phyloP scores from a whole-genome alignment of 2,329 filamentous ascomycete species.

The Trichophyton mentagrophytes region DNA sequence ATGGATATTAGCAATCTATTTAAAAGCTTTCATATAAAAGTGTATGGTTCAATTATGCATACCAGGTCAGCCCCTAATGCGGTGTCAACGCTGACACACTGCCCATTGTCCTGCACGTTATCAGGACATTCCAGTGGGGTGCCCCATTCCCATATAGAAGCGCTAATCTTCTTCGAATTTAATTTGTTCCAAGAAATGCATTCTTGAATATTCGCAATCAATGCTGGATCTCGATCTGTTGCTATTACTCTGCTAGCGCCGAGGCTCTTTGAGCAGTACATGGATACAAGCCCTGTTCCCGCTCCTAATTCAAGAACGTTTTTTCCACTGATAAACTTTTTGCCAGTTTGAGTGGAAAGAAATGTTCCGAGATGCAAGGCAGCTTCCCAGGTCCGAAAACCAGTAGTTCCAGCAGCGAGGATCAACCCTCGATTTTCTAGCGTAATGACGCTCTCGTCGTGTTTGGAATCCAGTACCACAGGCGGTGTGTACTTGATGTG shows the following conservation, averaged over 20 bases:
- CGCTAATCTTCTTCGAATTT: constrained; percentile 16
- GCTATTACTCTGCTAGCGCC: constrained; percentile 41
- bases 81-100: constrained; percentile 23
- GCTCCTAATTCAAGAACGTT: constrained; percentile 52
- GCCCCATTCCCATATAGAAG: constrained; percentile 34
- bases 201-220: constrained; percentile 29
- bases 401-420: constrained; percentile 49
- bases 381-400: constrained; percentile 58
- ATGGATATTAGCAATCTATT: not conserved
- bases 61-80: constrained; percentile 33
- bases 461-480: constrained; percentile 4
- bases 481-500: constrained; percentile 58
- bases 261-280: constrained; percentile 50
- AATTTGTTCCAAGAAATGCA: constrained; percentile 27
- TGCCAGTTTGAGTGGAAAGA: constrained; percentile 37
- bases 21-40: not conserved
- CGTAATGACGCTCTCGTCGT: constrained; percentile 21
- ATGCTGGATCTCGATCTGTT: constrained; percentile 47
- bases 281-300: constrained; percentile 53
- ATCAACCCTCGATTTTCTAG: constrained; percentile 45
- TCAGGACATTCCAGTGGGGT: constrained; percentile 16
- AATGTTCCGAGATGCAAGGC: constrained; percentile 52
- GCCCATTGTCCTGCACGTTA: not conserved
- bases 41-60: constrained; percentile 10
- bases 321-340: constrained; percentile 37